A percentile compares a stretch with the other conserved stretches of the same genome.
phyloP scores from a whole-genome alignment of 2,329 filamentous ascomycete species.

The Chrysoporthe cubensis region DNA sequence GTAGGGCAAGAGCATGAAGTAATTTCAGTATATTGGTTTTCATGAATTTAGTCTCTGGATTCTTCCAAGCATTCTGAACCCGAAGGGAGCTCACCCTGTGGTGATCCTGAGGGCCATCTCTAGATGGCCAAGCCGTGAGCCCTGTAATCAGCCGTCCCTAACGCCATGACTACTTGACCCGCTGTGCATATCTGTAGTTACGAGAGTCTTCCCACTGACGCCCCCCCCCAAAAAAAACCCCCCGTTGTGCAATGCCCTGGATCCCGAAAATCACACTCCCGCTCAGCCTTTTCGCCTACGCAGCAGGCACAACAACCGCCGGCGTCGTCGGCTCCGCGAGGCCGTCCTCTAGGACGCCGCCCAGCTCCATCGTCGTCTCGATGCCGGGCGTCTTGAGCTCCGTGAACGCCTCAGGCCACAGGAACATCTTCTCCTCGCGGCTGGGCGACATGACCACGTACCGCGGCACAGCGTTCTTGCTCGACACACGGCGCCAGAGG shows the following conservation, averaged over 20 bases:
- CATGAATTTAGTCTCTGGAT: background rate
- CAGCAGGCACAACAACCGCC: conserved; percentile 24
- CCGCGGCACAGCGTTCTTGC: conserved; percentile 54
- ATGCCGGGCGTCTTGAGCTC: conserved; percentile 43
- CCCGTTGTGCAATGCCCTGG: background rate
- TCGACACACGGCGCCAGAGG: conserved; percentile 67
- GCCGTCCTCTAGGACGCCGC: conserved; percentile 14
- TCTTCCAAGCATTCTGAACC: background rate
- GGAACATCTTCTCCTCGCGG: conserved; percentile 63
- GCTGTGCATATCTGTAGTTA: background rate
- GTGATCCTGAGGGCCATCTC: too few relatives aligned
- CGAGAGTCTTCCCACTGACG: background rate
- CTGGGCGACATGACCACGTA: conserved; percentile 44
- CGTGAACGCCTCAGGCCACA: conserved; percentile 64
- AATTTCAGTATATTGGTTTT: background rate
- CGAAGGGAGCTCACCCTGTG: too few relatives aligned
- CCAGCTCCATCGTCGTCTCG: conserved; percentile 30
- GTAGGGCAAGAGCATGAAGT: background rate
- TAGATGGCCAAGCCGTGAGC: background rate
- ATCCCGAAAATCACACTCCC: background rate
- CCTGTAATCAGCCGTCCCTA: background rate
- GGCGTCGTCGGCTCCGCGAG: conserved; percentile 4
- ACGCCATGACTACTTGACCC: background rate
- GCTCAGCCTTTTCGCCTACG: background rate
- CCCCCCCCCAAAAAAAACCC: background rate